Conservation (phyloP, 2,329 filamentous ascomycete species). For the Microdochium paspali region DNA sequence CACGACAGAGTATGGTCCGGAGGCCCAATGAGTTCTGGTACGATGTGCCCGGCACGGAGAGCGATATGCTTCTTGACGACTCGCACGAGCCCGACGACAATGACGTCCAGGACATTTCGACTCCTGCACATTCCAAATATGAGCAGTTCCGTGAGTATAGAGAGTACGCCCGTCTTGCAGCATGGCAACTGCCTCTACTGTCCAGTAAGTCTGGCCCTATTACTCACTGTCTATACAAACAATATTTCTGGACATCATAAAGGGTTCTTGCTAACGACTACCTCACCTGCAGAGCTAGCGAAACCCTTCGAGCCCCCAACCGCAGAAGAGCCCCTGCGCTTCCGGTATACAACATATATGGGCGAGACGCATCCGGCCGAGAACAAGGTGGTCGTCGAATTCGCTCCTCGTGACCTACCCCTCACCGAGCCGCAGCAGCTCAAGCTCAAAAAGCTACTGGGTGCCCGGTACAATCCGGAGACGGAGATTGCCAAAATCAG, state of each 20-base stretch:
- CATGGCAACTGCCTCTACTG: slow-evolving; percentile 93
- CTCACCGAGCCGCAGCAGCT: slow-evolving; percentile 58
- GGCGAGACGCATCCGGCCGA: slow-evolving; percentile 87
- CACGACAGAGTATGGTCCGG: slow-evolving; percentile 17
- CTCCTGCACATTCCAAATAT: slow-evolving; percentile 75
- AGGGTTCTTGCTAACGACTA: slow-evolving; percentile 6
- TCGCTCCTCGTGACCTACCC: slow-evolving; percentile 63
- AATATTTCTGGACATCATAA: slow-evolving; percentile 1
- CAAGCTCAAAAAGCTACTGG: slow-evolving; percentile 84
- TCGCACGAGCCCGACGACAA: slow-evolving; percentile 39
- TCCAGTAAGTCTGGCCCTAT: slow-evolving; percentile 53
- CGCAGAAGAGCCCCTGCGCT: slow-evolving; percentile 64
- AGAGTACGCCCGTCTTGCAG: slow-evolving; percentile 77
- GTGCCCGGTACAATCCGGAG: slow-evolving; percentile 78
- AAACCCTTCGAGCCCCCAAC: slow-evolving; percentile 71
- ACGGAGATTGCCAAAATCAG: slow-evolving; percentile 80
- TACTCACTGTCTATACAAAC: not conserved
- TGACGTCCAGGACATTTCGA: slow-evolving; percentile 75
- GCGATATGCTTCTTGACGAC: slow-evolving; percentile 9
- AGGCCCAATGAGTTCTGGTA: slow-evolving; percentile 12
- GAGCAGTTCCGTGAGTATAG: slow-evolving; percentile 82
- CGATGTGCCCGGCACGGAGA: slow-evolving; percentile 3
- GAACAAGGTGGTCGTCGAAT: slow-evolving; percentile 90
- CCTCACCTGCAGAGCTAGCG: slow-evolving; percentile 55
- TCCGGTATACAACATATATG: slow-evolving; percentile 95